Base-by-base conservation (phyloP, 2,329 filamentous ascomycete species). In the Cercospora beticola region DNA sequence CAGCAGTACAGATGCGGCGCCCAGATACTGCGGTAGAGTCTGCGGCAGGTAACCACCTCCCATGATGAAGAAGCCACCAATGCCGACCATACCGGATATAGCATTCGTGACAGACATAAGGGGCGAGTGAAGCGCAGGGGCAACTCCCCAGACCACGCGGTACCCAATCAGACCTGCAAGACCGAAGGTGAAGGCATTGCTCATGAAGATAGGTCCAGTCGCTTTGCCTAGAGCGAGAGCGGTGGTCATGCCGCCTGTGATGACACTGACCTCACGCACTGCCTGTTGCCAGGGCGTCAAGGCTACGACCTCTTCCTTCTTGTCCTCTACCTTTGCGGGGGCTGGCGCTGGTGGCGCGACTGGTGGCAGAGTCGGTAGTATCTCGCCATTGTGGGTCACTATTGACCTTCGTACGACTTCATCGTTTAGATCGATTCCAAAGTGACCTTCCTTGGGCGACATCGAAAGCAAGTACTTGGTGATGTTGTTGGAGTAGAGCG, bases 71-170 rank as follows among this genome's bases (percentile, higher is more conserved):
- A 97, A 85, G 12, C 93, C 93, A 66, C 93, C 93, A 69, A 97
- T 86, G 67, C 93, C 93, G 31, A 97, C 93, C 90, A 97, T 82
- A 80, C 90, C 92, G 33, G 92, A 95, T 74, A 97, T 97, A 30
- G 93, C 93, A 78, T 97, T 97, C 7, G 93, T 97, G 40, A 96
- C 93, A 73, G 91, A 94, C 93, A 97, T 97, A 5, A 97, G 82
- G 1, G 93, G 93, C 1, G 92, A 94, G 79, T 97, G 93, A 5
- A 97, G 84, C 40, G 93, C 92, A 7, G 93, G 93, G 0, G 85
- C 83, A 12, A 97, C 93, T 64, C 92, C 92, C 93, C 93, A 97
- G 26, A 97, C 92, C 5, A 92, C 92, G 60, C 93, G 88, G 76
- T 97, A 97, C 7, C 93, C 93, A 71, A 97, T 93, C 30, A 97